These are phyloP conservation scores for Septoria linicola DNA, from an alignment of 2,329 filamentous ascomycete genomes.

Conservation along the genomic window DNA sequence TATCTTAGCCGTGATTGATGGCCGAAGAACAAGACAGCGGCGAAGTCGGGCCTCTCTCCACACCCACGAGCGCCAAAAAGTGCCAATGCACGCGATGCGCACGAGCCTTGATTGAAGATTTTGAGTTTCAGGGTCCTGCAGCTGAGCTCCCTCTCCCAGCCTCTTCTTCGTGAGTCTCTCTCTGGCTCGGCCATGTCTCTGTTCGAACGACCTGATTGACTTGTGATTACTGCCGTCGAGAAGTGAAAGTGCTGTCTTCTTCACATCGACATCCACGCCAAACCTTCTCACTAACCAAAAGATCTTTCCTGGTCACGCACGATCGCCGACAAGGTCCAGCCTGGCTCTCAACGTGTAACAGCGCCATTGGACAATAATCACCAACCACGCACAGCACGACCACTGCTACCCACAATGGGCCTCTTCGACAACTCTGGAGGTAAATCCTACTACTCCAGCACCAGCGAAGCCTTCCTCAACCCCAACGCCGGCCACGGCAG, in stretches of 20 bases:
- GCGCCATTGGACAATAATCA: slow-evolving; percentile 14
- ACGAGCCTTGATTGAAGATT: neutral
- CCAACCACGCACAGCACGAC: neutral
- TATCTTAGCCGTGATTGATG: slow-evolving; percentile 18
- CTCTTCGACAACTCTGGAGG: slow-evolving; percentile 32
- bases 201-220: too few species aligned
- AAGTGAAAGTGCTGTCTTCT: too few species aligned
- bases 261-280: too few species aligned
- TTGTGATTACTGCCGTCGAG: too few species aligned
- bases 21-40: slow-evolving; percentile 11
- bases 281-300: too few species aligned
- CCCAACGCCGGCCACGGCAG: slow-evolving; percentile 13
- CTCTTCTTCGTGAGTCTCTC: neutral
- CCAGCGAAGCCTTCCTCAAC: slow-evolving; percentile 26
- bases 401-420: slow-evolving; percentile 30
- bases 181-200: too few species aligned
- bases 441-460: slow-evolving; percentile 31
- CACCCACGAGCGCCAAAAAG: neutral
- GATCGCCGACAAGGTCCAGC: neutral
- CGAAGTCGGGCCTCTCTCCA: slow-evolving; percentile 3
- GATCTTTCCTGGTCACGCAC: neutral
- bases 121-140: neutral
- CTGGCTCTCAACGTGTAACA: slow-evolving; percentile 8
- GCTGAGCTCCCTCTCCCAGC: neutral
- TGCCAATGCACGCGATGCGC: neutral